phyloP scores from a whole-genome alignment of 345 rosid species.

The Eucalyptus rudis region DNA sequence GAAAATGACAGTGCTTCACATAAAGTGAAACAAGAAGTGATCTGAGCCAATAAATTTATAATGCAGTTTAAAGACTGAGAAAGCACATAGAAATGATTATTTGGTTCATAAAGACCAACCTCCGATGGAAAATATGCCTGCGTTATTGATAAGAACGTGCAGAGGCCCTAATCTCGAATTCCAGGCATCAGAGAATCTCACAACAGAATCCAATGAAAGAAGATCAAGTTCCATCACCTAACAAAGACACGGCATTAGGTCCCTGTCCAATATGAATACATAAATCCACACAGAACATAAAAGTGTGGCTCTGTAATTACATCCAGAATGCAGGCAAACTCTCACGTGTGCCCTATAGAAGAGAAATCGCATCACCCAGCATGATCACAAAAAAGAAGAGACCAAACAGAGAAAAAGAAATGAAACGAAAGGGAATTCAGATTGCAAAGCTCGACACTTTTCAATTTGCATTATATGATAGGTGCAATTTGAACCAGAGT shows the following conservation, averaged over 20 bases:
- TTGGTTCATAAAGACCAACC: constrained; percentile 18
- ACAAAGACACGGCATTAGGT: neutral
- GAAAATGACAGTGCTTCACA: neutral
- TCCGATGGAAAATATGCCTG: constrained; percentile 93
- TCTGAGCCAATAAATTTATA: neutral
- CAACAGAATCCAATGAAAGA: constrained; percentile 78
- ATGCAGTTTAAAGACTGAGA: neutral
- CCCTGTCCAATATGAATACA: neutral
- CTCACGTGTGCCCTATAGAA: neutral
- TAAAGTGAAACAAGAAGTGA: neutral
- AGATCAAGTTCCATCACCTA: constrained; percentile 97
- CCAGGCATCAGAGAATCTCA: constrained; percentile 55
- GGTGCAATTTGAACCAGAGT: neutral
- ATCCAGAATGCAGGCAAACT: neutral
- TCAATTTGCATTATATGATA: neutral
- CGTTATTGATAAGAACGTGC: constrained; percentile 85
- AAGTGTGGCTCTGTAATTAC: neutral
- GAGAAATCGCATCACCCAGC: neutral
- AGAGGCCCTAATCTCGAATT: constrained; percentile 53
- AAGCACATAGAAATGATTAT: neutral
- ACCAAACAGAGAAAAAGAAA: neutral
- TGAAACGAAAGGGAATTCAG: neutral
- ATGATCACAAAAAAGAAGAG: neutral
- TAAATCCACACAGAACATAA: neutral
- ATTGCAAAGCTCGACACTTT: neutral